Evolutionary conservation across 441 rosid genomes (phyloP), one percentile per base, ranked within the genome.

Genomic region (Capsella rubella): DNA sequence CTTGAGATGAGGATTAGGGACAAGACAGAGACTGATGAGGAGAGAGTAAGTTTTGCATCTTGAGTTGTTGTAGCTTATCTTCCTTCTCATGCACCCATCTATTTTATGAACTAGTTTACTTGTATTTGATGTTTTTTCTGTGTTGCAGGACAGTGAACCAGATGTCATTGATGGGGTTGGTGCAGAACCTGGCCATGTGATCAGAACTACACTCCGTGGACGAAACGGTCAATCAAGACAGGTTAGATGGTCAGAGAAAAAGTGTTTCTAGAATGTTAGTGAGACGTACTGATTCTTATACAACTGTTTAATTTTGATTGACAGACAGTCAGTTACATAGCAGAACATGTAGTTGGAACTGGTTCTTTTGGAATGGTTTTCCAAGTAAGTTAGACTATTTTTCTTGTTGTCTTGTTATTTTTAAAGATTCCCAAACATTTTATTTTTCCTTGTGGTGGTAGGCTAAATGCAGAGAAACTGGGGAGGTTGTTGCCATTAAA

Each of bases 391-490:
- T 13, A 37, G 39, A 10, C 13, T 69, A 16, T 45, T 32, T 35
- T 67, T 21, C 52, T 8, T 55, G 6, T 37, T 72, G n/a, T 16
- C 46, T 18, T 25, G 29, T 31, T 0, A 39, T 16, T 42, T 28
- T 0, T 57, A 35, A 1, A 5, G 45, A 61, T 58, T 18, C 8
- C 6, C 58, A 2, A 14, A 13, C 31, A 42, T 73, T 34, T 6
- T 59, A n/a, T 52, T 29, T 62, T 53, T 82, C 56, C 55, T 59
- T 76, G 52, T 18, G 75, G 76, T 85, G 75, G 76, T 85, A 94
- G 98, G 99, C 99, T 16, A 94, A 92, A 83, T 94, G 99, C 77
- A 88, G 96, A 77, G 98, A 94, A 87, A 94, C 96, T 73, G 97
- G 98, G 69, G 98, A 94, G 67, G 79, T 87, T 58, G 93, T 94